These are phyloP conservation scores for Chytridium lagenaria DNA, from an alignment of 371 early-diverging fungal genomes.

Conservation along the genomic window DNA sequence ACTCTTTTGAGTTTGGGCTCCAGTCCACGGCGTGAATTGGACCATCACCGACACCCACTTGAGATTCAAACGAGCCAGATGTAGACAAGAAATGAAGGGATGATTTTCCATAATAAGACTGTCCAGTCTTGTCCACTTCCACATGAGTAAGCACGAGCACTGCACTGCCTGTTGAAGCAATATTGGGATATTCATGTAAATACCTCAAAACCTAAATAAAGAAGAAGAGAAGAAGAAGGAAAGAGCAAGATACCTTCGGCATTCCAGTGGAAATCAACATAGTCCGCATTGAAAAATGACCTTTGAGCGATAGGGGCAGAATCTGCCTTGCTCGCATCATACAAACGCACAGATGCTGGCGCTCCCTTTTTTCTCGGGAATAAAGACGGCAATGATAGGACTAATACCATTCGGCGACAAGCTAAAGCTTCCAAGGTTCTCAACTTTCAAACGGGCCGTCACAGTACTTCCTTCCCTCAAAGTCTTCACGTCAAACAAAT, in stretches of 20 bases:
- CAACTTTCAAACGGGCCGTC: slow-evolving; percentile 62
- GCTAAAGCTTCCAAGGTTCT: slow-evolving; percentile 81
- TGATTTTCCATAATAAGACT: slow-evolving; percentile 97
- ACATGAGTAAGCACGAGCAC: slow-evolving; percentile 90
- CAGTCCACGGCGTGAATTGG: slow-evolving; percentile 96
- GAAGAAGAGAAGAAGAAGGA: no score
- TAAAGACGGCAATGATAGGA: slow-evolving; percentile 86
- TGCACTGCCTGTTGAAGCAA: slow-evolving; percentile 59
- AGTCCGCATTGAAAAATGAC: slow-evolving; percentile 94
- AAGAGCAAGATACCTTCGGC: slow-evolving; percentile 64
- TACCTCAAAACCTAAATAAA: no score
- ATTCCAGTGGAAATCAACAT: slow-evolving; percentile 92
- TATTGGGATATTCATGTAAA: background rate
- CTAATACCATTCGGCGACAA: slow-evolving; percentile 77
- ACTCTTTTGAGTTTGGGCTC: slow-evolving; percentile 94
- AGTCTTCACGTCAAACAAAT: slow-evolving; percentile 78
- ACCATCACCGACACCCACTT: slow-evolving; percentile 72
- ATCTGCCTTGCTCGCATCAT: slow-evolving; percentile 71
- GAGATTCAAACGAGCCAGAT: background rate
- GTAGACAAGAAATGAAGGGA: slow-evolving; percentile 89
- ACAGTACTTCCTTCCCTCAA: slow-evolving; percentile 30
- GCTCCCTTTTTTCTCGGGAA: slow-evolving; percentile 75
- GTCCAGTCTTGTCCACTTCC: slow-evolving; percentile 93
- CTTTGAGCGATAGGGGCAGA: slow-evolving; percentile 80
- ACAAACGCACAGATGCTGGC: slow-evolving; percentile 37